phyloP scores from a whole-genome alignment of 768 basidiomycete genomes.

The Leucosporidium scottii region DNA sequence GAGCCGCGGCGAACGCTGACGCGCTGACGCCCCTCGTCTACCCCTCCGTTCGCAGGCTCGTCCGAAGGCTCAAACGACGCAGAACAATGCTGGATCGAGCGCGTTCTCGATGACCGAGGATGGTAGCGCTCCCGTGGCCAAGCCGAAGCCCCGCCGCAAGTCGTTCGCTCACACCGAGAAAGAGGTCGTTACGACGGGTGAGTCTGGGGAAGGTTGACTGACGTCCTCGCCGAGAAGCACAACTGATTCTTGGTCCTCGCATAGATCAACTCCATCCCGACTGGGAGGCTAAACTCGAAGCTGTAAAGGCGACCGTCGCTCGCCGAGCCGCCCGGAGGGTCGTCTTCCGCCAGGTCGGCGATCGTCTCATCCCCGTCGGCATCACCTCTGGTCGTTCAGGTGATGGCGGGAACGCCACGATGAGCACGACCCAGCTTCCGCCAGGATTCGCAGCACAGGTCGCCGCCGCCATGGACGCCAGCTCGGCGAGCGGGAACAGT shows the following conservation, averaged over 20 bases:
- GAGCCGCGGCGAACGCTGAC: not conserved
- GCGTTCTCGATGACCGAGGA: not conserved
- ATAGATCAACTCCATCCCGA: constrained; percentile 89
- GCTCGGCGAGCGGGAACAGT: constrained; percentile 12
- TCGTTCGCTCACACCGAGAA: constrained; percentile 32
- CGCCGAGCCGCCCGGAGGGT: constrained; percentile 90
- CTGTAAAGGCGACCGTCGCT: constrained; percentile 90
- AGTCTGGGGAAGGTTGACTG: not conserved
- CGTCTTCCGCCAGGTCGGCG: constrained; percentile 97
- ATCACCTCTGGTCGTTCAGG: constrained; percentile 83
- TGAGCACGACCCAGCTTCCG: constrained; percentile 26
- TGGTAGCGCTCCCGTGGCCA: not conserved
- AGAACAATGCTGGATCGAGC: not conserved
- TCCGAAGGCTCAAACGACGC: not conserved
- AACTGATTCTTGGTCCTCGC: not conserved
- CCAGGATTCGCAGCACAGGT: constrained; percentile 26
- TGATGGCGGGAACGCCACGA: constrained; percentile 47
- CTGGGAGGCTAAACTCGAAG: constrained; percentile 92
- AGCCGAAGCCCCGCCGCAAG: constrained; percentile 19
- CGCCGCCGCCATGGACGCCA: constrained; percentile 28
- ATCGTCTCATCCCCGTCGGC: constrained; percentile 92
- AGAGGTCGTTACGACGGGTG: constrained; percentile 32
- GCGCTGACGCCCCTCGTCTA: not conserved
- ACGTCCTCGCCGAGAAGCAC: no score
- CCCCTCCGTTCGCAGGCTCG: not conserved